phyloP scores from a whole-genome alignment of 495 filamentous ascomycete genomes.

The Friedmanniomyces simplex region DNA sequence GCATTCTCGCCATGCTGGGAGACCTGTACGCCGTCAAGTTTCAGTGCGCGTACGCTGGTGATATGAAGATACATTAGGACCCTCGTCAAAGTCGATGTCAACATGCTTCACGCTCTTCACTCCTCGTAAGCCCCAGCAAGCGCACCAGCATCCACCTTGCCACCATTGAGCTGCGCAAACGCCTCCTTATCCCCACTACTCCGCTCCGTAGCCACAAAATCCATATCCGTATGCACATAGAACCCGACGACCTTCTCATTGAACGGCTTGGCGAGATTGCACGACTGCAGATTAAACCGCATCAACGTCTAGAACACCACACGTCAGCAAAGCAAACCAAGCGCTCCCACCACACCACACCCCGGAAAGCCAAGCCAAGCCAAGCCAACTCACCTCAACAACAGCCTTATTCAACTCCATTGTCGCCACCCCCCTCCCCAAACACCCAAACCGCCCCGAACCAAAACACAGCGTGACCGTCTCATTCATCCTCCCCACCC shows the following conservation, averaged over 20 bases:
- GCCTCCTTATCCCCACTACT: neutral
- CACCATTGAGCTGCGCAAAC: neutral
- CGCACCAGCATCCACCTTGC: conserved; percentile 1
- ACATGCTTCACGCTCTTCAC: no score
- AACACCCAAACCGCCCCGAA: conserved; percentile 22
- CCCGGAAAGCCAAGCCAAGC: neutral
- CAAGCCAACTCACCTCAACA: conserved; percentile 14
- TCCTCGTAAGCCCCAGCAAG: conserved; percentile 10
- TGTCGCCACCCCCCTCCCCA: conserved; percentile 22
- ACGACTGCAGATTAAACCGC: conserved; percentile 24
- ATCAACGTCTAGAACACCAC: conserved; percentile 15
- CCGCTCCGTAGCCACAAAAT: conserved; percentile 19
- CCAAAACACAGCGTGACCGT: conserved; percentile 24
- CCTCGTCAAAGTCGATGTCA: no score
- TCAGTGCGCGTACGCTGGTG: no score
- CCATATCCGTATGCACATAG: conserved; percentile 24
- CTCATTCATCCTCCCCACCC: conserved; percentile 20
- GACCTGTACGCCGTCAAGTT: no score
- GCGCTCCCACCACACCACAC: neutral
- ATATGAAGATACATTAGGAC: no score
- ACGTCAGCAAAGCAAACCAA: neutral
- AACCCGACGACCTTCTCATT: conserved; percentile 22
- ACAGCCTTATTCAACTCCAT: conserved; percentile 27
- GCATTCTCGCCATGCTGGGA: no score
- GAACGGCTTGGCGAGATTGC: conserved; percentile 23